Percentiles rank a stretch among this genome's conserved stretches.
These are phyloP conservation scores for Trichosanthes truncata DNA, from an alignment of 306 rosid species.

Conservation along the genomic window DNA sequence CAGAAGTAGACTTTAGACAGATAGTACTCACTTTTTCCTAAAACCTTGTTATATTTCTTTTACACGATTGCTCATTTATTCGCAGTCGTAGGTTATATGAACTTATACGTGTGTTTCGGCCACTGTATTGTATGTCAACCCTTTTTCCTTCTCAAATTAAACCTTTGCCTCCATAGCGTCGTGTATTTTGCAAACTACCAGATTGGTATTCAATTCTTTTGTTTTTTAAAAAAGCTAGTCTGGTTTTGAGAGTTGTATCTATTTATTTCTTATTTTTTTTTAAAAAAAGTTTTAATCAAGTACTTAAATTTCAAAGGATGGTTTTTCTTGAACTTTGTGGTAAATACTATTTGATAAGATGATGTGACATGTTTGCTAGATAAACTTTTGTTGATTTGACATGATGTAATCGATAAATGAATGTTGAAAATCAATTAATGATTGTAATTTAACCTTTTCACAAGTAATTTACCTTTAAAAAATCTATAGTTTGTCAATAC, in stretches of 20 bases:
- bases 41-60: neutral
- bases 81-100: slow-evolving; percentile 1
- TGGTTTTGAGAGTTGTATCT: neutral
- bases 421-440: too few relatives aligned
- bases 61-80: neutral
- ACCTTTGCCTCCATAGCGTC: neutral
- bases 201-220: neutral
- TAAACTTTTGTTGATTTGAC: too few relatives aligned
- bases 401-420: too few relatives aligned
- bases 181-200: neutral
- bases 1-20: slow-evolving; percentile 3
- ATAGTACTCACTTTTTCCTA: neutral
- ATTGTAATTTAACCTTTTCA: too few relatives aligned
- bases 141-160: neutral
- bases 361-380: too few relatives aligned
- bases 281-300: too few relatives aligned
- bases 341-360: too few relatives aligned
- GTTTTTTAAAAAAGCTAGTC: neutral
- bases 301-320: too few relatives aligned
- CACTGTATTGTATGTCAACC: neutral
- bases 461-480: too few relatives aligned
- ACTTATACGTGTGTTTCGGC: neutral
- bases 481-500: too few relatives aligned
- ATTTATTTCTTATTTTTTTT: neutral
- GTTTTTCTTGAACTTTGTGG: too few relatives aligned